These are phyloP conservation scores for Kuraishia piskuri DNA, from an alignment of 805 yeast genomes.

Conservation along the genomic window DNA sequence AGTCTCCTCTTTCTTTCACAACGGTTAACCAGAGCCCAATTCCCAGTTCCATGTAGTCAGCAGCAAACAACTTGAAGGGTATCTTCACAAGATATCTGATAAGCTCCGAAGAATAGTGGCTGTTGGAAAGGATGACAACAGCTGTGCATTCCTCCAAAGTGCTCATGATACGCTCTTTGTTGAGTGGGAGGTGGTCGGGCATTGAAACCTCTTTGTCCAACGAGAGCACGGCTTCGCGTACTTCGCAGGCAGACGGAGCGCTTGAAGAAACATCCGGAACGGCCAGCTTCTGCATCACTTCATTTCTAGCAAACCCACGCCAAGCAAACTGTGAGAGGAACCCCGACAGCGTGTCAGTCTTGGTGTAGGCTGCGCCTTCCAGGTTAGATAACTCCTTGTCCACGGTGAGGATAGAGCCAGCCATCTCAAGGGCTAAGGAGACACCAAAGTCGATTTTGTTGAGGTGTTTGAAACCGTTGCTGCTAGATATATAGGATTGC, in stretches of 20 bases:
- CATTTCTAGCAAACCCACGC: constrained; percentile 38
- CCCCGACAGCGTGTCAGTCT: constrained; percentile 55
- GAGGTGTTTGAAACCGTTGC: constrained; percentile 13
- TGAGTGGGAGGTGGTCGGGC: constrained; percentile 9
- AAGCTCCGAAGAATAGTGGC: constrained; percentile 33
- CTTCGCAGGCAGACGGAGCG: constrained; percentile 10
- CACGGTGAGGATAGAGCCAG: constrained; percentile 57
- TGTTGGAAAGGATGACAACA: constrained; percentile 27
- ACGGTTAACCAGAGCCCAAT: constrained; percentile 76
- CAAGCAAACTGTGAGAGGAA: constrained; percentile 73
- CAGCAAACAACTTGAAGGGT: constrained; percentile 63
- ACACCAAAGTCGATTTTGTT: constrained; percentile 62
- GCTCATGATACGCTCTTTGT: constrained; percentile 26
- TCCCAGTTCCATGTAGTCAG: constrained; percentile 52
- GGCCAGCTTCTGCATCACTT: constrained; percentile 20
- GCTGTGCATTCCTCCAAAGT: constrained; percentile 34
- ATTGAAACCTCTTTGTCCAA: constrained; percentile 1
- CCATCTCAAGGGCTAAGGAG: constrained; percentile 85
- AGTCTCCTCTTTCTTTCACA: constrained; percentile 53
- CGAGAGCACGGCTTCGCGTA: constrained; percentile 5
- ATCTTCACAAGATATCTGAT: constrained; percentile 47
- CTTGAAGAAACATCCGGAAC: constrained; percentile 17
- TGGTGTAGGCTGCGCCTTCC: constrained; percentile 19
- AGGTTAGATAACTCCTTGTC: constrained; percentile 57
- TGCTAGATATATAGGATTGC: constrained; percentile 59